phyloP scores from a whole-genome alignment of 805 yeast genomes.

The Teunomyces kruisii region DNA sequence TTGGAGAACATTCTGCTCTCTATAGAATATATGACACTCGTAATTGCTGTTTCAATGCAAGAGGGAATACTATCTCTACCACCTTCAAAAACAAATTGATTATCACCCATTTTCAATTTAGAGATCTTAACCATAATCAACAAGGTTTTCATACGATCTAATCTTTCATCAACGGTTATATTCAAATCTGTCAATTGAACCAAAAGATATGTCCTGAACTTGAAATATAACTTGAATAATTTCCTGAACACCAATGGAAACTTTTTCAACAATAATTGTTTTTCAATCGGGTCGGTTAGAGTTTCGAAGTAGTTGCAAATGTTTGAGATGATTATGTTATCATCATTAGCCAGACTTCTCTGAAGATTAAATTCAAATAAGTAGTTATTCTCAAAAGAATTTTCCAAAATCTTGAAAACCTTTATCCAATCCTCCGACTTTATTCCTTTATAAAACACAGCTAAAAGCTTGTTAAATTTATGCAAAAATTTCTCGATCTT shows the following conservation, averaged over 20 bases:
- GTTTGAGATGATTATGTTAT: conserved; percentile 61
- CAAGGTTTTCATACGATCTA: conserved; percentile 66
- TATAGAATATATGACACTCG: conserved; percentile 74
- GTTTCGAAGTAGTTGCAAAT: conserved; percentile 68
- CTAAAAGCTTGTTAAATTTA: conserved; percentile 61
- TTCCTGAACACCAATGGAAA: conserved; percentile 72
- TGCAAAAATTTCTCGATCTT: conserved; percentile 62
- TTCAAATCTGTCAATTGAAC: conserved; percentile 62
- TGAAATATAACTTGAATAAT: conserved; percentile 64
- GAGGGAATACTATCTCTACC: conserved; percentile 58
- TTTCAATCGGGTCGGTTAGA: conserved; percentile 49
- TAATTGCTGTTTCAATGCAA: conserved; percentile 76
- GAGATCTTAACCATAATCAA: conserved; percentile 64
- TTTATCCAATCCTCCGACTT: conserved; percentile 76
- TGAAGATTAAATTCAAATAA: conserved; percentile 56
- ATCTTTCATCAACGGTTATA: conserved; percentile 59
- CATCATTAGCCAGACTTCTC: conserved; percentile 44
- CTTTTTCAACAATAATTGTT: conserved; percentile 33
- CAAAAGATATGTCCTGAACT: conserved; percentile 62
- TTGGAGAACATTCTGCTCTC: conserved; percentile 69
- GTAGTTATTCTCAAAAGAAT: conserved; percentile 58
- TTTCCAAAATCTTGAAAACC: conserved; percentile 70
- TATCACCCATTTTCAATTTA: conserved; percentile 63
- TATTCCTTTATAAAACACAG: conserved; percentile 55
- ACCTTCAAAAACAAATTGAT: conserved; percentile 41